These are phyloP conservation scores for Allodekkera sacchari DNA, from an alignment of 805 yeast genomes.

Conservation along the genomic window DNA sequence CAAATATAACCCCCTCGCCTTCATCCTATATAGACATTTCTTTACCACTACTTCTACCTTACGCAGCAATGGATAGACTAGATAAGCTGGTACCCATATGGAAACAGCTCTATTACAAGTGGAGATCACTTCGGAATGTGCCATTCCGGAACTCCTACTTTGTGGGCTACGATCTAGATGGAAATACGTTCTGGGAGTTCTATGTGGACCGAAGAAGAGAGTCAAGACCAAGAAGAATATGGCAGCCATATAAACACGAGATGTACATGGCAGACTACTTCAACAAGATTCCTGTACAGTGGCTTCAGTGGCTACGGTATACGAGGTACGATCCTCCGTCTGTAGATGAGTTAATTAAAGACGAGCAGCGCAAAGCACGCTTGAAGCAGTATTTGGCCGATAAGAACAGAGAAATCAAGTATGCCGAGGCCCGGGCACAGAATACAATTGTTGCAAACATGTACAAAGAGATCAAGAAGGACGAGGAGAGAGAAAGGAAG, in stretches of 20 bases:
- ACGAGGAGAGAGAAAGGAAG: conserved; percentile 6
- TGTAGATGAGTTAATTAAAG: conserved; percentile 50
- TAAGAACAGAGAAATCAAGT: conserved; percentile 34
- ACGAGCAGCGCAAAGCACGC: conserved; percentile 44
- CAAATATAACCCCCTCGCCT: too few relatives aligned
- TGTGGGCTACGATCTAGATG: conserved; percentile 69
- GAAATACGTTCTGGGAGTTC: conserved; percentile 84
- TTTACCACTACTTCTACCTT: too few relatives aligned
- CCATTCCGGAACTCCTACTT: conserved; percentile 69
- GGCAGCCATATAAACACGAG: conserved; percentile 44
- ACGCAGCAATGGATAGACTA: conserved; percentile 40
- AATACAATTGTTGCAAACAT: conserved; percentile 14
- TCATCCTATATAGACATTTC: too few relatives aligned
- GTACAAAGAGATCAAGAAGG: conserved; percentile 15
- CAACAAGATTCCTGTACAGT: conserved; percentile 54
- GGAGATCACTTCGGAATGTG: conserved; percentile 51
- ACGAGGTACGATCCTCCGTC: conserved; percentile 56
- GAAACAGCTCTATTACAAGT: conserved; percentile 43
- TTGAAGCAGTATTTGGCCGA: conserved; percentile 43
- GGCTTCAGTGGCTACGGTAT: conserved; percentile 76
- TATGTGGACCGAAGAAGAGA: conserved; percentile 33
- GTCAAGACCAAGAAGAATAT: conserved; percentile 49
- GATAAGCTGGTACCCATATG: conserved; percentile 38
- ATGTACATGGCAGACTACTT: conserved; percentile 51
- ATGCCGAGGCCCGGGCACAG: conserved; percentile 11